Evolutionary conservation across 2,329 filamentous ascomycete genomes (phyloP), one percentile per base, ranked within the genome.

Genomic region (Cercospora berteroae): DNA sequence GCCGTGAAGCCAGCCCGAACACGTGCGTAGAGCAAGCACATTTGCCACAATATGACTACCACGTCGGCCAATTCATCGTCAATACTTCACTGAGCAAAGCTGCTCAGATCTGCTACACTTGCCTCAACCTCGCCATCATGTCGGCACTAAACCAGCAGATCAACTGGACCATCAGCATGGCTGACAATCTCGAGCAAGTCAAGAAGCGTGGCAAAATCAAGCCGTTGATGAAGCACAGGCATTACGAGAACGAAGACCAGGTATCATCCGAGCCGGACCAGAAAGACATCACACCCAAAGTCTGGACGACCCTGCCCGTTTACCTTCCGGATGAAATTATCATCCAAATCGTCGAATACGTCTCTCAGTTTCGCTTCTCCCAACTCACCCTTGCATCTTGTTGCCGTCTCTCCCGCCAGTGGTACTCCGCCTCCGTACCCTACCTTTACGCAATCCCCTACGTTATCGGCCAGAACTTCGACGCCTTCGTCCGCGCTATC

Each of bases 271-370:
- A 63, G 48, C 58, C 31, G 39, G 39, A 56, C 27, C 27, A 60
- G 20, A 12, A 50, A 44, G 63, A 58, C 10, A 55, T 68, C 9
- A 48, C 61, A 18, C 60, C 63, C 27, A 68, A 50, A 31, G 58
- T 64, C 56, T 75, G 70, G 74, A 70, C 61, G 44, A 69, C 60
- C 48, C 70, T 70, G 55, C 71, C 72, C 52, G 69, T 75, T 65
- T 80, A 85, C 71, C 81, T 88, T 3, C 86, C 86, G 4, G 81
- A 83, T 66, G 86, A 88, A 74, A 78, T 88, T 27, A 69, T 88
- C 56, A 75, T 85, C 20, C 77, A 83, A 27, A 83, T 88, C 63
- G 72, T 86, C 33, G 75, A 77, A 55, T 81, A 81, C 69, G 69
- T 86, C 57, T 75, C 77, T n/a, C 72, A 67, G 6, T 72, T 75